phyloP scores from a whole-genome alignment of 176 grass and related monocot species.

The Phoenix roebelenii region DNA sequence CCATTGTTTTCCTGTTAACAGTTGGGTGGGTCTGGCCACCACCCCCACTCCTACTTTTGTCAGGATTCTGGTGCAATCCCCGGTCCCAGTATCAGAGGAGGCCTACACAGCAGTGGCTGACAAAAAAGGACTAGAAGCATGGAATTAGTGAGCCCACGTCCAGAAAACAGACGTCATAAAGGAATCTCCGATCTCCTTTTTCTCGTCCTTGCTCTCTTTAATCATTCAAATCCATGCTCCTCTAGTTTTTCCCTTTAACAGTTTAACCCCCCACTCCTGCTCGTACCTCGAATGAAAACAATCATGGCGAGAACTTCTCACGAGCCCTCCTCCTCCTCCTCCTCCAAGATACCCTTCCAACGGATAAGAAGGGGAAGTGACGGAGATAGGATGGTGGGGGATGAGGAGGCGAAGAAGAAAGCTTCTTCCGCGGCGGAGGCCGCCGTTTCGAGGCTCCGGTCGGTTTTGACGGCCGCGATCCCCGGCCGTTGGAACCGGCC shows the following conservation, averaged over 20 bases:
- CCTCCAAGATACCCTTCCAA: not conserved
- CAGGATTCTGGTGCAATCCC: not conserved
- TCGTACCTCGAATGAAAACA: slow-evolving; percentile 12
- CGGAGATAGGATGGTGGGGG: too few relatives aligned
- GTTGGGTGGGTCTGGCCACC: not conserved
- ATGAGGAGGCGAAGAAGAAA: slow-evolving; percentile 4
- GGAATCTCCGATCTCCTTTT: not conserved
- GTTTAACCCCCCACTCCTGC: not conserved
- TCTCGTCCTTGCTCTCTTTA: not conserved
- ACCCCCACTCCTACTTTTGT: slow-evolving; percentile 14
- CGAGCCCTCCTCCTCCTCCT: slow-evolving; percentile 8
- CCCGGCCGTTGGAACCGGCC: slow-evolving; percentile 25
- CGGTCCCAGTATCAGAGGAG: too few relatives aligned
- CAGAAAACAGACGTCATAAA: too few relatives aligned
- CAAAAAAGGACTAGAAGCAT: too few relatives aligned
- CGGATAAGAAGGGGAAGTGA: slow-evolving; percentile 17
- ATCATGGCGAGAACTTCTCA: slow-evolving; percentile 26
- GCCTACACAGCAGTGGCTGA: too few relatives aligned
- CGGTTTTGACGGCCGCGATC: slow-evolving; percentile 51
- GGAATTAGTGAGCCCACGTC: too few relatives aligned
- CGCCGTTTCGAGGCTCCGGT: slow-evolving; percentile 45
- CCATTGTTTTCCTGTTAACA: slow-evolving; percentile 4
- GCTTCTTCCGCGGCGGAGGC: slow-evolving; percentile 18
- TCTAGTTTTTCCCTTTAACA: too few relatives aligned
- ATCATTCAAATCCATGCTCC: not conserved